Percentiles rank a stretch among this genome's conserved stretches.
These are phyloP conservation scores for Trichoderma brevicompactum DNA, from an alignment of 2,329 filamentous ascomycete species.

Conservation along the genomic window DNA sequence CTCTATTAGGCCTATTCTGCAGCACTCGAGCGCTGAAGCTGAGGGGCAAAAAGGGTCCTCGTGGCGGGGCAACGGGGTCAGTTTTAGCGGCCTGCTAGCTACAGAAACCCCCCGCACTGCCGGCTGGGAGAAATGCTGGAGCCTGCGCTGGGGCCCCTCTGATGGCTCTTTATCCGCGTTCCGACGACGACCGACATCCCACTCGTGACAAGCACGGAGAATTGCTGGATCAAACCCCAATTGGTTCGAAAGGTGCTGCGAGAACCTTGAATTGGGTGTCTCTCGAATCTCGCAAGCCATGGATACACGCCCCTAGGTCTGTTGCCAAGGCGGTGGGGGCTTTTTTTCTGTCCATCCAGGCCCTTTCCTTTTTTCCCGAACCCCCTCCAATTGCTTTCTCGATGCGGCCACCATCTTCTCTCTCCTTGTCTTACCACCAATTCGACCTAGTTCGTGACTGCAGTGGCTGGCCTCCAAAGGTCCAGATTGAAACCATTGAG, in stretches of 20 bases:
- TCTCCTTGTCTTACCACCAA: not conserved
- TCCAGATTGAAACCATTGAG: constrained; percentile 13
- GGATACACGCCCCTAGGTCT: constrained; percentile 29
- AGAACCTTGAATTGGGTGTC: constrained; percentile 9
- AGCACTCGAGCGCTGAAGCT: not conserved
- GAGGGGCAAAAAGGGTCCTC: too few relatives aligned
- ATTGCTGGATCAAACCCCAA: not conserved
- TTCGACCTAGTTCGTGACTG: constrained; percentile 7
- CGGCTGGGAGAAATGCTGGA: constrained; percentile 15
- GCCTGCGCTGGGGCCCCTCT: constrained; percentile 21
- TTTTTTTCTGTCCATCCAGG: not conserved
- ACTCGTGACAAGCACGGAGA: not conserved
- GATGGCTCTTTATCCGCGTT: not conserved
- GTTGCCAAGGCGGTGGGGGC: constrained; percentile 9
- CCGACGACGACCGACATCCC: not conserved
- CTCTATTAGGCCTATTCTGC: too few relatives aligned
- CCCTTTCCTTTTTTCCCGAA: not conserved
- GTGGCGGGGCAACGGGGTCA: constrained; percentile 18
- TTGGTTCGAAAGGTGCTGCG: constrained; percentile 16
- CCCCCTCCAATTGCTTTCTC: constrained; percentile 2
- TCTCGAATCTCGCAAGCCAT: constrained; percentile 1
- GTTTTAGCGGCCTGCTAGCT: constrained; percentile 4
- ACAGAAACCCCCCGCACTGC: not conserved
- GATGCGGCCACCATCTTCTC: constrained; percentile 4
- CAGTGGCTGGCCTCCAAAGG: not conserved